Percentiles rank a stretch among this genome's conserved stretches.
These are phyloP conservation scores for Colletotrichum sp. DNA, from an alignment of 2,329 filamentous ascomycete species.

Conservation along the genomic window DNA sequence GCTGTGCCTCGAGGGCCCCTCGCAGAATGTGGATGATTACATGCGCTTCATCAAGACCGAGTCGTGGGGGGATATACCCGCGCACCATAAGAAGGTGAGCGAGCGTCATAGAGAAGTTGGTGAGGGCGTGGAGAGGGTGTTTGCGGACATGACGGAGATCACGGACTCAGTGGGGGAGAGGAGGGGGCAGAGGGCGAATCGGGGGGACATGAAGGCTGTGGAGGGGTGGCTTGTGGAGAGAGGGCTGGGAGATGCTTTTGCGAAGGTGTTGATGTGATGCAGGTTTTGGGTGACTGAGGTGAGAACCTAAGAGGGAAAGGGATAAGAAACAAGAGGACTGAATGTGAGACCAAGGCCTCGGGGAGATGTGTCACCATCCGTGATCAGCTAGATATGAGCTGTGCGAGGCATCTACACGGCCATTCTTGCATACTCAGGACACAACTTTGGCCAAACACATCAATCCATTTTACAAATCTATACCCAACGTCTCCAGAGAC, in stretches of 20 bases:
- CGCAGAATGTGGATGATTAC: conserved; percentile 56
- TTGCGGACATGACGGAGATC: conserved; percentile 63
- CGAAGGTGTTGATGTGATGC: conserved; percentile 43
- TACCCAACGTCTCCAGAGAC: not conserved
- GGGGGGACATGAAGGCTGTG: conserved; percentile 58
- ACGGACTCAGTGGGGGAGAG: conserved; percentile 54
- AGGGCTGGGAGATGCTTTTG: conserved; percentile 49
- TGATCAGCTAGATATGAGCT: not conserved
- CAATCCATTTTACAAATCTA: not conserved
- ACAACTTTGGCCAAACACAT: not conserved
- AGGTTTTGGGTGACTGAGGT: not conserved
- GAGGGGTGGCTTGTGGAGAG: conserved; percentile 53
- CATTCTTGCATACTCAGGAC: not conserved
- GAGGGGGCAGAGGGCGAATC: conserved; percentile 52
- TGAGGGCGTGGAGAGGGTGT: conserved; percentile 36
- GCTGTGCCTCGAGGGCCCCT: conserved; percentile 55
- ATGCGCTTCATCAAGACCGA: conserved; percentile 70
- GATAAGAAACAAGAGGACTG: no score
- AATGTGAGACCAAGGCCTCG: not conserved
- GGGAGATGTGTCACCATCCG: not conserved
- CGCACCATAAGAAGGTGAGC: conserved; percentile 67
- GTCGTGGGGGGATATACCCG: conserved; percentile 67
- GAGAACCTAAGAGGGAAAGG: no score
- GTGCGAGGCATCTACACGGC: accelerated
- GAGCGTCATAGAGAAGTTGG: conserved; percentile 52